Evolutionary conservation across 2,329 filamentous ascomycete genomes (phyloP), one percentile per base, ranked within the genome.

Genomic region (Ophiosphaerella herpotricha): DNA sequence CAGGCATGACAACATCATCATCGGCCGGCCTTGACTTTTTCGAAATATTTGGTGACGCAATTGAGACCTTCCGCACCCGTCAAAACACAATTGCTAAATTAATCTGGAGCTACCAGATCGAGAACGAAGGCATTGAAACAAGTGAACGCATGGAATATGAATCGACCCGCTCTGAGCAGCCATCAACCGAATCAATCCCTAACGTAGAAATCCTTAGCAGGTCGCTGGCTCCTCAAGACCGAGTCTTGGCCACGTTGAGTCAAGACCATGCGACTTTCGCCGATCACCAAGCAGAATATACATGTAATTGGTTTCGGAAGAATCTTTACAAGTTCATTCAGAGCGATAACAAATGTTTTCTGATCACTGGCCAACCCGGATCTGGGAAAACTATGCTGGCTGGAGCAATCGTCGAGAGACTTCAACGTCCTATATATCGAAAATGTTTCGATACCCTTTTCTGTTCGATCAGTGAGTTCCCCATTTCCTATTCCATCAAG

Each of bases 271-370:
- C 68, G 4, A 68, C 76, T 39, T 71, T 77, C 59, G 57, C 74
- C 59, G 63, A 75, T 60, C 50, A 73, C 63, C 68, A 80, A 44
- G 78, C 74, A 39, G 80, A 83, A 37, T 78, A 77, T 39, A 83
- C 80, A 4, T 82, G 81, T 51, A 72, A 80, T 42, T 83, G 80
- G 80, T 81, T 83, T 48, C 75, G 80, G 29, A 75, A 78, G 41
- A 68, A 77, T 18, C 64, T 83, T 7, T 73, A 74, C 6, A 75
- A 75, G 1, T 83, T 83, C 48, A 63, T 76, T 4, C 71, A 79
- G 31, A 74, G 75, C 32, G 70, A 73, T 0, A 71, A 79, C 14
- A 72, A 75, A 8, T 66, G 77, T 5, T 64, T 84, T 50, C 55
- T 78, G 26, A 68, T 84, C 21, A 78, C 75, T 18, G 81, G 78